Percentiles rank a stretch among this genome's conserved stretches.
These are phyloP conservation scores for Fusarium mexicanum DNA, from an alignment of 2,329 filamentous ascomycete genomes.

Conservation along the genomic window DNA sequence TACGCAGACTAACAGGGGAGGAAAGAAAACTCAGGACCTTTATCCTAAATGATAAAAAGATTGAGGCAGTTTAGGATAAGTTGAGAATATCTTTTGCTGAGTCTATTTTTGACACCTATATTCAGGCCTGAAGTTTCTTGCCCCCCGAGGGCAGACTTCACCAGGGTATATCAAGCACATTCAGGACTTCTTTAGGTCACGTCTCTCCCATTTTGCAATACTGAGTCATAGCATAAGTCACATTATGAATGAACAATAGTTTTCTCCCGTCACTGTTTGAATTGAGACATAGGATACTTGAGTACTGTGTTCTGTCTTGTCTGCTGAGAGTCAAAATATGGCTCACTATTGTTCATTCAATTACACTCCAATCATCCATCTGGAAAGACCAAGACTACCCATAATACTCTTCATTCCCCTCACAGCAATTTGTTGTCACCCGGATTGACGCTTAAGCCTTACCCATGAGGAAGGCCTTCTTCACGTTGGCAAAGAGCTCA, in stretches of 20 bases:
- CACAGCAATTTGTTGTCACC: background rate
- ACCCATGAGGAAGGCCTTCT: conserved; percentile 23
- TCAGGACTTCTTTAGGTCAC: background rate
- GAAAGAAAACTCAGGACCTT: too few relatives aligned
- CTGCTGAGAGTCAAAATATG: background rate
- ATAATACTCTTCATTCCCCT: background rate
- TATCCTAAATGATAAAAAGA: too few relatives aligned
- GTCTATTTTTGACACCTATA: too few relatives aligned
- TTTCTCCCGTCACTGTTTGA: background rate
- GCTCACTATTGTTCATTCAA: background rate
- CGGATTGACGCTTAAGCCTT: background rate
- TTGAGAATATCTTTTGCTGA: too few relatives aligned
- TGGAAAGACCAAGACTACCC: background rate
- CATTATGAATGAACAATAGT: background rate
- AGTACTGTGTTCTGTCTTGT: background rate
- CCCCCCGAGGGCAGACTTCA: background rate
- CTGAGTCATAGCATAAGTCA: background rate
- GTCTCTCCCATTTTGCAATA: too few relatives aligned
- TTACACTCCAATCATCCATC: background rate
- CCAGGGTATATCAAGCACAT: background rate
- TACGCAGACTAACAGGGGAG: too few relatives aligned
- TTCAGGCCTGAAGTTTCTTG: too few relatives aligned
- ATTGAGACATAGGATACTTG: background rate
- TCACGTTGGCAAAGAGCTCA: background rate
- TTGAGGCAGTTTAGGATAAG: too few relatives aligned